A percentile compares a stretch with the other conserved stretches of the same genome.
Evolutionary conservation across 1,139 yeast genomes (phyloP).

Genomic region (Saccharomyces hybrid): DNA sequence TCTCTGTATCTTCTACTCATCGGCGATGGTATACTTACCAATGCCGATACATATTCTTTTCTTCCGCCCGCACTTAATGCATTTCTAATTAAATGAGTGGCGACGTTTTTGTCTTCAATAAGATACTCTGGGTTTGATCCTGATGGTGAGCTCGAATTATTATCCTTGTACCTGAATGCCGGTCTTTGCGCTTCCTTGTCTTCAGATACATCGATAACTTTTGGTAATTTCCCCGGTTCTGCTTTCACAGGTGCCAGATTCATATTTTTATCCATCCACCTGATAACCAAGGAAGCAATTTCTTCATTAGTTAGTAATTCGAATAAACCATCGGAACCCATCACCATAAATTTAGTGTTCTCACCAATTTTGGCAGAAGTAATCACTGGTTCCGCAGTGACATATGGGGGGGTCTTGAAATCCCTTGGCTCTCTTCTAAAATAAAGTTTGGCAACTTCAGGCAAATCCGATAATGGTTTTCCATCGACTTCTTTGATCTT

Average conservation of each 20-base stretch:
- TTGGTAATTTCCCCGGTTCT: conserved; percentile 49
- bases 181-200: conserved; percentile 52
- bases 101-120: conserved; percentile 75
- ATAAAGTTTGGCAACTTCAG: conserved; percentile 73
- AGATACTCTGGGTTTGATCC: conserved; percentile 37
- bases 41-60: conserved; percentile 76
- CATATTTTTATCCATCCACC: conserved; percentile 82
- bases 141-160: conserved; percentile 30
- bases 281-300: conserved; percentile 89
- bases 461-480: conserved; percentile 46
- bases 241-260: conserved; percentile 30
- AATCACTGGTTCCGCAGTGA: conserved; percentile 91
- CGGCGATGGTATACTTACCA: conserved; percentile 90
- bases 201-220: conserved; percentile 53
- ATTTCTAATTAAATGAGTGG: conserved; percentile 88
- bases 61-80: conserved; percentile 88
- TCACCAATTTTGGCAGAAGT: conserved; percentile 75
- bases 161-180: conserved; percentile 41
- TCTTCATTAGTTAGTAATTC: conserved; percentile 91
- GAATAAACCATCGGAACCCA: conserved; percentile 92
- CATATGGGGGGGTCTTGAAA: conserved; percentile 88
- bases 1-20: conserved; percentile 88
- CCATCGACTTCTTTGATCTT: conserved; percentile 57
- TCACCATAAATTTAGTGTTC: conserved; percentile 75
- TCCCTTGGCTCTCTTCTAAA: conserved; percentile 77